Base-by-base conservation (phyloP, 148 eudicot genomes). In the Cornus suecica region DNA sequence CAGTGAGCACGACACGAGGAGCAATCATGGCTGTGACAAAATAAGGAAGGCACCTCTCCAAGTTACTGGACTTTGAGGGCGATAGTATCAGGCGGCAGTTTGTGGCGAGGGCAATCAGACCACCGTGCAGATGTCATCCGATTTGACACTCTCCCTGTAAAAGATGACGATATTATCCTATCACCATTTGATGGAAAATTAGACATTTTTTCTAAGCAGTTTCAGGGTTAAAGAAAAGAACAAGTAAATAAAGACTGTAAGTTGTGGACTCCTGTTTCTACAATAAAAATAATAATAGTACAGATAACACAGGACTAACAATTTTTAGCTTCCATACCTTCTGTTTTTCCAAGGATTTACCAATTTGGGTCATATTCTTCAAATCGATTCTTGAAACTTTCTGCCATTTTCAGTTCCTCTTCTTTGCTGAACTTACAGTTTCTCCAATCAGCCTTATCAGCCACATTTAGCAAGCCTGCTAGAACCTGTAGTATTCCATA, bases 401-500 rank as follows among this genome's bases (percentile, higher is more conserved):
- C 97, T 3, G 81, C 90, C 90, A 90, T 81, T 82, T 79, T 82
- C 56, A 83, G 80, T 82, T 95, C 99, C 79, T 95, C 99, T 51
- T 91, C 99, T 84, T 92, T 92, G 82, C 83, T 84, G 61, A 90
- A 88, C 83, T 92, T 88, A 79, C 94, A 92, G 76, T 95, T 92
- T 72, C 96, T 90, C 99, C 99, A 95, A 73, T 95, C 97, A 72
- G 97, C 97, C 76, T 83, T 95, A 71, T 95, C 97, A 7, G 99
- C 93, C 74, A 91, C 86, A 80, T 95, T 95, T 77, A 95, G 84
- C 79, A 95, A 84, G 72, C 97, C 99, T 66, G 99, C 96, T 68
- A 95, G 76, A 77, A 95, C 99, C 99, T 92, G 78, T 60, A 66
- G 68, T 37, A 26, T 26, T 48, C 18, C 72, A 51, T 52, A 22